Percentiles rank a stretch among this genome's conserved stretches.
These are phyloP conservation scores for Aureobasidium vineae DNA, from an alignment of 2,329 filamentous ascomycete genomes.

Conservation along the genomic window DNA sequence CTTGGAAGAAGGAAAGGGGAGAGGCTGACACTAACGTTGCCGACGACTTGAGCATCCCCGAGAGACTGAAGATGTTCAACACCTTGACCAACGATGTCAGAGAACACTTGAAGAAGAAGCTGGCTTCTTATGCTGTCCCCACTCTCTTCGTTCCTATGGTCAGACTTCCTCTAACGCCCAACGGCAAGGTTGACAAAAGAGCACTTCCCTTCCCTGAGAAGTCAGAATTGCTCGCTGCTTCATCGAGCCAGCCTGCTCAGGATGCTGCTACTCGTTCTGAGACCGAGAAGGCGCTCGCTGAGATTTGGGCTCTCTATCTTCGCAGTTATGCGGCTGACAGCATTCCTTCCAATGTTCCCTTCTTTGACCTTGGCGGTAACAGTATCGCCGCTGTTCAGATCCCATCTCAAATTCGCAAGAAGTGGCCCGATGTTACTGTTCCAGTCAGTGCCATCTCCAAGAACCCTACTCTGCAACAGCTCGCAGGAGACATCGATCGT, in stretches of 20 bases:
- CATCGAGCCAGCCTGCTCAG: slow-evolving; percentile 39
- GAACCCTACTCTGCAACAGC: slow-evolving; percentile 60
- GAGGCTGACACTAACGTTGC: slow-evolving; percentile 24
- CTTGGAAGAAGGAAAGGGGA: slow-evolving; percentile 57
- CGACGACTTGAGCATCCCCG: slow-evolving; percentile 36
- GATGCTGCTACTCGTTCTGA: slow-evolving; percentile 51
- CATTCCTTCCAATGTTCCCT: slow-evolving; percentile 61
- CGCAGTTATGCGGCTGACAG: slow-evolving; percentile 65
- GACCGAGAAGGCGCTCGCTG: slow-evolving; percentile 66
- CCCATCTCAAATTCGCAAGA: slow-evolving; percentile 65
- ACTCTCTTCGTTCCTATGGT: slow-evolving; percentile 70
- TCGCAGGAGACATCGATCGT: slow-evolving; percentile 54
- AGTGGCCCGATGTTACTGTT: slow-evolving; percentile 62
- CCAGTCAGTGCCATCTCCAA: slow-evolving; percentile 70
- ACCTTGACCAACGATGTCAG: slow-evolving; percentile 59
- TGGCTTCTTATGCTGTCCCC: slow-evolving; percentile 74
- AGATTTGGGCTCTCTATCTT: slow-evolving; percentile 72
- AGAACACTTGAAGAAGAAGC: slow-evolving; percentile 67
- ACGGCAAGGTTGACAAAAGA: slow-evolving; percentile 79
- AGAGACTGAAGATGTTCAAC: slow-evolving; percentile 58
- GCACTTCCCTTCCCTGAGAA: slow-evolving; percentile 78
- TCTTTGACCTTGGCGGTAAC: slow-evolving; percentile 80
- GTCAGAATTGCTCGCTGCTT: slow-evolving; percentile 60
- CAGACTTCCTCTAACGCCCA: slow-evolving; percentile 76
- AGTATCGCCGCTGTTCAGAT: slow-evolving; percentile 79